Conservation (phyloP, 2,329 filamentous ascomycete species). For the Byssothecium circinans region DNA sequence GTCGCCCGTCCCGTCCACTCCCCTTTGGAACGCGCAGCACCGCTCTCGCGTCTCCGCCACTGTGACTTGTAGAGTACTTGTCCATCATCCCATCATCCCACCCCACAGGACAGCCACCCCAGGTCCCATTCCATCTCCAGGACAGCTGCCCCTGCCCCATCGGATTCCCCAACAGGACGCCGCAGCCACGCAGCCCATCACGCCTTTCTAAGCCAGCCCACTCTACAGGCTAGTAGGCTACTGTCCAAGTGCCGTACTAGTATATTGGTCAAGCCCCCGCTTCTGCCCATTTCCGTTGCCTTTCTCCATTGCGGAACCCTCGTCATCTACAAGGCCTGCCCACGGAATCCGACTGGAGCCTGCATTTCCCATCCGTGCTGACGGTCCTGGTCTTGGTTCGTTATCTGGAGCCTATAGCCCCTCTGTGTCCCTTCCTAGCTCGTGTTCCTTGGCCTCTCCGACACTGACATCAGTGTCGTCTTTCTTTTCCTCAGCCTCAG, state of each 20-base stretch:
- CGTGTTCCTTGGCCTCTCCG: constrained; percentile 38
- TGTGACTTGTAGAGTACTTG: constrained; percentile 6
- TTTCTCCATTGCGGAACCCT: constrained; percentile 29
- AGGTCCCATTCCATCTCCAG: too few species aligned
- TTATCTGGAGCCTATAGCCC: constrained; percentile 36
- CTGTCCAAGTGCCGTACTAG: constrained; percentile 30
- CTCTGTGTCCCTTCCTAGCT: constrained; percentile 33
- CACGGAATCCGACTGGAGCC: constrained; percentile 25
- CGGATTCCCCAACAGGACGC: constrained; percentile 31
- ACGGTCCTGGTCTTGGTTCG: constrained; percentile 20
- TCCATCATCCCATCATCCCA: constrained; percentile 18
- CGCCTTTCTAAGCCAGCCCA: constrained; percentile 24
- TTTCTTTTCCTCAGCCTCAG: constrained; percentile 31
- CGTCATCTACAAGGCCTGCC: constrained; percentile 25
- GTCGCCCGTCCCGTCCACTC: constrained; percentile 21
- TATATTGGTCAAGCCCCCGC: constrained; percentile 43
- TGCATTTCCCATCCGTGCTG: constrained; percentile 28
- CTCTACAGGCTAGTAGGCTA: constrained; percentile 27
- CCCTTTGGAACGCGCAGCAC: too few species aligned
- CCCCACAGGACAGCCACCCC: too few species aligned
- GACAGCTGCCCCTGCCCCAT: constrained; percentile 8
- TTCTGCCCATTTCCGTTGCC: constrained; percentile 30
- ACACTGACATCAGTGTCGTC: constrained; percentile 42
- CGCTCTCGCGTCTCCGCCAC: too few species aligned
- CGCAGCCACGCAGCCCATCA: constrained; percentile 35